Evolutionary conservation across 345 rosid genomes (phyloP).

Genomic region (Lumnitzera racemosa): DNA sequence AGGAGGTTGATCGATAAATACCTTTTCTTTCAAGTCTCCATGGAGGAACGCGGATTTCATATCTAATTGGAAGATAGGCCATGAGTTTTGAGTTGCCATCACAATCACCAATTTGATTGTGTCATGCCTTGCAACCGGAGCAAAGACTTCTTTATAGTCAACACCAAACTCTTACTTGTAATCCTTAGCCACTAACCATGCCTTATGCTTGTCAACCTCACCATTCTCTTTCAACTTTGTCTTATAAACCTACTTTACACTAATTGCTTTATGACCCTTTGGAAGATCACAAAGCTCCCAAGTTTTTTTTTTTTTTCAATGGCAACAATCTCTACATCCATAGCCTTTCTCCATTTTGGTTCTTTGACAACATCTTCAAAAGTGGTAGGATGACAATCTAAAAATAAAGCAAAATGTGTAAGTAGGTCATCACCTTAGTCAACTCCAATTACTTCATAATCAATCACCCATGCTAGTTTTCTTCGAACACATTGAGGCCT

Average conservation of each 20-base stretch:
- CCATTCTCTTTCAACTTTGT: constrained; percentile 1
- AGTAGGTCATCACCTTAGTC: neutral
- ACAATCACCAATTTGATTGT: no score
- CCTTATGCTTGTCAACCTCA: neutral
- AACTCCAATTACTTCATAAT: neutral
- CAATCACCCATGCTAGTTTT: neutral
- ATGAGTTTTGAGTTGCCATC: no score
- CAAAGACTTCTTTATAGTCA: neutral
- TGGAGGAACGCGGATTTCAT: neutral
- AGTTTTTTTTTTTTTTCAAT: constrained; percentile 3
- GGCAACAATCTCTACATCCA: neutral
- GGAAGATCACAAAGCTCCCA: neutral
- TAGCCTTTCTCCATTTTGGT: neutral
- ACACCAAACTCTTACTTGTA: neutral
- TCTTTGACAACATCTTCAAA: neutral
- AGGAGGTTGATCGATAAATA: neutral
- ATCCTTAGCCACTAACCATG: neutral
- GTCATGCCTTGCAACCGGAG: no score
- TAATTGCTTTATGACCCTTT: neutral
- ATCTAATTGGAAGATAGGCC: neutral
- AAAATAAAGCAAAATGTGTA: neutral
- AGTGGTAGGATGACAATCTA: neutral
- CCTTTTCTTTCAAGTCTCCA: constrained; percentile 1
- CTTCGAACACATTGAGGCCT: no score
- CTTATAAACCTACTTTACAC: constrained; percentile 4